Evolutionary conservation across 257 asterid species (phyloP).

Genomic region (Ocimum tenuiflorum): DNA sequence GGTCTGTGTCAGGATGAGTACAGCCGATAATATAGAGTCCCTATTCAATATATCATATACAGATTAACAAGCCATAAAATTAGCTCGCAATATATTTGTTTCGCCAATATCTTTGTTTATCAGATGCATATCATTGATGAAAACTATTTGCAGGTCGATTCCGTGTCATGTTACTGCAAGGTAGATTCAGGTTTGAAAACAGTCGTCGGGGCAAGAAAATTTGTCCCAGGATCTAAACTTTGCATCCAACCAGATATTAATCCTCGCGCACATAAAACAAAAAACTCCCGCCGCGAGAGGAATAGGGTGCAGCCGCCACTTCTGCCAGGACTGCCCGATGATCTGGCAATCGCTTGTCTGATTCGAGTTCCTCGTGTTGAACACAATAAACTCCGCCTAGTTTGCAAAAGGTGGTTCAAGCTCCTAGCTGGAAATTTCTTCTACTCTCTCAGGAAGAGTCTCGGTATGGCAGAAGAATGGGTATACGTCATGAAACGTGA

Average conservation of each 20-base stretch:
- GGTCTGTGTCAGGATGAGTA: not conserved
- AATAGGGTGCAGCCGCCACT: slow-evolving; percentile 55
- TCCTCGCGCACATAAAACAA: slow-evolving; percentile 50
- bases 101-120: no score
- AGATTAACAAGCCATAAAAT: not conserved
- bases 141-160: slow-evolving; percentile 46
- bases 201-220: slow-evolving; percentile 54
- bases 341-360: slow-evolving; percentile 60
- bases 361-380: slow-evolving; percentile 56
- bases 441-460: slow-evolving; percentile 47
- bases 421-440: slow-evolving; percentile 52
- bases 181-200: slow-evolving; percentile 55
- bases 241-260: slow-evolving; percentile 55
- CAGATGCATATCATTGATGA: not conserved
- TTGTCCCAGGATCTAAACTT: slow-evolving; percentile 55
- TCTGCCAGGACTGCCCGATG: slow-evolving; percentile 58
- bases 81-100: no score
- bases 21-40: not conserved
- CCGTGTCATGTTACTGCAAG: slow-evolving; percentile 61
- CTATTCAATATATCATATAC: not conserved
- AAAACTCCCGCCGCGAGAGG: slow-evolving; percentile 45
- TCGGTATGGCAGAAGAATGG: slow-evolving; percentile 67
- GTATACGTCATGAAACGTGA: slow-evolving; percentile 49
- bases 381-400: slow-evolving; percentile 50
- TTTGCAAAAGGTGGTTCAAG: slow-evolving; percentile 59